Evolutionary conservation across 306 rosid species (phyloP).

Genomic region (Vigna hirtella): DNA sequence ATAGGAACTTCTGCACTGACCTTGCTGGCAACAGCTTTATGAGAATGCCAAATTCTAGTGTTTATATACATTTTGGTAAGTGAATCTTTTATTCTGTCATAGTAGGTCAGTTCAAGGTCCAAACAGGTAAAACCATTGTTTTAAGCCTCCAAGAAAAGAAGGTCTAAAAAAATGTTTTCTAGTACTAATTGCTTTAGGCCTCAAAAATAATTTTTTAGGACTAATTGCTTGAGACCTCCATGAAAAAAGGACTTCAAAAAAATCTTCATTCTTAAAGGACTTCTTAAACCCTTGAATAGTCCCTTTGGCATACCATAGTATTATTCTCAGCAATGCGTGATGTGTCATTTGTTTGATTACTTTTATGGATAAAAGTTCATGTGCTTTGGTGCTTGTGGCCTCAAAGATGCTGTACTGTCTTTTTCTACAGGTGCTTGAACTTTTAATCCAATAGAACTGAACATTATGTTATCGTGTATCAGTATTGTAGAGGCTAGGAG

Average conservation of each 20-base stretch:
- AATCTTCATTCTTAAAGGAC: no score
- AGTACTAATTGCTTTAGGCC: no score
- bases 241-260: no score
- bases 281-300: no score
- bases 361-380: conserved; percentile 8
- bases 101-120: no score
- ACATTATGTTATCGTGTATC: not conserved
- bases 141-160: no score
- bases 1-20: conserved; percentile 79
- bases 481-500: not conserved
- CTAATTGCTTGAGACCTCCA: no score
- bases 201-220: no score
- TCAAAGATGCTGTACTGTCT: not conserved
- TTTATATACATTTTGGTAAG: conserved; percentile 81
- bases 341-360: conserved; percentile 23
- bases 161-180: no score
- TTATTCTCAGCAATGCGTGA: conserved; percentile 1
- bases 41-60: conserved; percentile 74
- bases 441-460: not conserved
- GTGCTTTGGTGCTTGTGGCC: not conserved
- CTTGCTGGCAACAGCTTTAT: conserved; percentile 77
- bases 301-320: not conserved
- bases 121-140: no score
- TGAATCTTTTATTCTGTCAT: conserved; percentile 3
- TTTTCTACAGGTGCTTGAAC: not conserved